These are phyloP conservation scores for Mesotaenium endlicherianum DNA, from an alignment of 139 green algal genomes.

Conservation along the genomic window DNA sequence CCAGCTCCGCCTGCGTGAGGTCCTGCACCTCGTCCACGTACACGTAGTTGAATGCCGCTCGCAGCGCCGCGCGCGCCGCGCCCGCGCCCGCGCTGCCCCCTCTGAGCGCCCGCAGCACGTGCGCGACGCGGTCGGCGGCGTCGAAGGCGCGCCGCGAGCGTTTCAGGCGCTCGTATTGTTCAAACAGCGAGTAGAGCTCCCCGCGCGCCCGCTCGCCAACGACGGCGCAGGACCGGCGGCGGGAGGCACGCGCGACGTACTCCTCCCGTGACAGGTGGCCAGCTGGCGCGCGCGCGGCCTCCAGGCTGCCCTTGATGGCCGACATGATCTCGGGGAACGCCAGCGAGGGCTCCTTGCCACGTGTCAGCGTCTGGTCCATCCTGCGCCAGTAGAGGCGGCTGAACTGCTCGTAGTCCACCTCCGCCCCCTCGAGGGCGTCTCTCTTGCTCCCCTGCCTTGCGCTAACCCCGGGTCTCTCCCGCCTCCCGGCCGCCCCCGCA, in stretches of 20 bases:
- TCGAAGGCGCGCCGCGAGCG: conserved; percentile 12
- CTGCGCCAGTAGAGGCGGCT: conserved; percentile 27
- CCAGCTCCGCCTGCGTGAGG: conserved; percentile 75
- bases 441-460: neutral
- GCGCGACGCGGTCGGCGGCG: conserved; percentile 12
- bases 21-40: conserved; percentile 85
- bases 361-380: neutral
- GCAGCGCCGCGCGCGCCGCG: no score
- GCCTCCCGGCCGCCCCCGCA: neutral
- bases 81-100: neutral
- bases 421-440: neutral
- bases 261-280: conserved; percentile 58
- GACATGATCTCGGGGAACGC: conserved; percentile 68
- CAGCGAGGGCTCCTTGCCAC: conserved; percentile 21
- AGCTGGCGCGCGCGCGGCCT: conserved; percentile 54
- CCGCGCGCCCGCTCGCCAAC: conserved; percentile 58
- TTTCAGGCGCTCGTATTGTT: conserved; percentile 62
- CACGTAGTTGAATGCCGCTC: conserved; percentile 69
- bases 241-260: conserved; percentile 63
- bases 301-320: conserved; percentile 74
- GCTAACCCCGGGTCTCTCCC: neutral
- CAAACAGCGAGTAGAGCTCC: conserved; percentile 70
- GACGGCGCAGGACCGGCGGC: conserved; percentile 70
- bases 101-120: conserved; percentile 32
- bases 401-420: conserved; percentile 30